Conservation (phyloP, 2,329 filamentous ascomycete species). For the Aspergillus brasiliensis region DNA sequence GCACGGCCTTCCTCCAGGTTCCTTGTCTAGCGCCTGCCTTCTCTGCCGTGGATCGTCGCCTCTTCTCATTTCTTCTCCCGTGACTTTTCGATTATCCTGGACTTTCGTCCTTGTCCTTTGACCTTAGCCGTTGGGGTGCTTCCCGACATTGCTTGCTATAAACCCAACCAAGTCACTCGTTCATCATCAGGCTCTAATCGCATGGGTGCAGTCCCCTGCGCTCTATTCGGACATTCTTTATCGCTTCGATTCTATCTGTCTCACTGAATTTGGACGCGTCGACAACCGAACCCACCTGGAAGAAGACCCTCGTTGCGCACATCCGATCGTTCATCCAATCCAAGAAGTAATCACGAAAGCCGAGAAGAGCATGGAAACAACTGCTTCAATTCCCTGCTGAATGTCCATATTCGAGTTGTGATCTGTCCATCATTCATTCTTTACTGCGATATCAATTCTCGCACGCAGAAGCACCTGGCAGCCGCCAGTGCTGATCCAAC, state of each 20-base stretch:
- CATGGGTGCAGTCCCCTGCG: conserved; percentile 2
- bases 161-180: conserved; percentile 15
- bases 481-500: conserved; percentile 2
- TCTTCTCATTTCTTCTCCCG: conserved; percentile 10
- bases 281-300: conserved; percentile 2
- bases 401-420: conserved; percentile 3
- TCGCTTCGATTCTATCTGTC: neutral
- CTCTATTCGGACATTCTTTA: neutral
- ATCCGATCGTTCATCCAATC: neutral
- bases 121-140: neutral
- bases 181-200: conserved; percentile 14
- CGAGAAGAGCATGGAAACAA: conserved; percentile 15
- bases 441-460: neutral
- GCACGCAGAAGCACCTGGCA: conserved; percentile 1
- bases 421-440: neutral
- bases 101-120: conserved; percentile 5
- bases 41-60: conserved; percentile 10
- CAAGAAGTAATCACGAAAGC: neutral
- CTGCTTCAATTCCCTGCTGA: conserved; percentile 4
- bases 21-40: conserved; percentile 1
- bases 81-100: conserved; percentile 4
- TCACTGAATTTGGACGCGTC: conserved; percentile 14
- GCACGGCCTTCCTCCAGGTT: conserved; percentile 1
- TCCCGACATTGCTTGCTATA: conserved; percentile 4
- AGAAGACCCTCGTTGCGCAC: neutral